phyloP scores from a whole-genome alignment of 1,284 basidiomycete species.

The Cryptococcus hybrid region DNA sequence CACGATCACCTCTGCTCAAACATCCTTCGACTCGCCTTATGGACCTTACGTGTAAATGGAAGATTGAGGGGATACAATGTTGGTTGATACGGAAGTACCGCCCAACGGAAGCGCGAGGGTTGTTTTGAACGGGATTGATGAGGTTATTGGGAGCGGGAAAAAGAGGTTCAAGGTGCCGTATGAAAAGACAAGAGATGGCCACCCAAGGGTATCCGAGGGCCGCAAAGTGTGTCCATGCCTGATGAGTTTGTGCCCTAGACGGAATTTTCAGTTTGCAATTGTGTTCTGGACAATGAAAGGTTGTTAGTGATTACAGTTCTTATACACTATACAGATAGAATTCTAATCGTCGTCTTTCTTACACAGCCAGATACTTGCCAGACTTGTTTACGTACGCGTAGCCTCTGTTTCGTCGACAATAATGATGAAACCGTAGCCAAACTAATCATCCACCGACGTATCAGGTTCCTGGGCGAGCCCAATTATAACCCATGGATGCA shows the following conservation, averaged over 20 bases:
- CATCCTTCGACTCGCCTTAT: slow-evolving; percentile 18
- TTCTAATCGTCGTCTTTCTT: too few relatives aligned
- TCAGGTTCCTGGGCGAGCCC: too few relatives aligned
- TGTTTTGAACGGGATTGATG: slow-evolving; percentile 17
- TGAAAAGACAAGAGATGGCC: slow-evolving; percentile 26
- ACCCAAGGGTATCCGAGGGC: slow-evolving; percentile 17
- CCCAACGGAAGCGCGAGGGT: slow-evolving; percentile 29
- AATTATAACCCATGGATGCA: too few relatives aligned
- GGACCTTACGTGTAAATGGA: slow-evolving; percentile 25
- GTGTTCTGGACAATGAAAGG: too few relatives aligned
- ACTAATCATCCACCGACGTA: too few relatives aligned
- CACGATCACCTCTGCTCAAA: slow-evolving; percentile 30
- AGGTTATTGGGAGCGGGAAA: slow-evolving; percentile 24
- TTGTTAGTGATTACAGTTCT: too few relatives aligned
- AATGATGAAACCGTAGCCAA: too few relatives aligned
- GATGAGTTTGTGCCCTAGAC: slow-evolving; percentile 18
- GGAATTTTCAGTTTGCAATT: too few relatives aligned
- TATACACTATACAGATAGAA: too few relatives aligned
- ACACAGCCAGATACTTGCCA: too few relatives aligned
- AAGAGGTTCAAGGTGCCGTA: slow-evolving; percentile 17
- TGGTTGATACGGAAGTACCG: slow-evolving; percentile 28
- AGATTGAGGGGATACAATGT: slow-evolving; percentile 13
- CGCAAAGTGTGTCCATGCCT: slow-evolving; percentile 12
- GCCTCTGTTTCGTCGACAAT: too few relatives aligned
- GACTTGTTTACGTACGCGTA: too few relatives aligned